phyloP scores from a whole-genome alignment of 768 basidiomycete genomes.

The Leccinellum albellum region DNA sequence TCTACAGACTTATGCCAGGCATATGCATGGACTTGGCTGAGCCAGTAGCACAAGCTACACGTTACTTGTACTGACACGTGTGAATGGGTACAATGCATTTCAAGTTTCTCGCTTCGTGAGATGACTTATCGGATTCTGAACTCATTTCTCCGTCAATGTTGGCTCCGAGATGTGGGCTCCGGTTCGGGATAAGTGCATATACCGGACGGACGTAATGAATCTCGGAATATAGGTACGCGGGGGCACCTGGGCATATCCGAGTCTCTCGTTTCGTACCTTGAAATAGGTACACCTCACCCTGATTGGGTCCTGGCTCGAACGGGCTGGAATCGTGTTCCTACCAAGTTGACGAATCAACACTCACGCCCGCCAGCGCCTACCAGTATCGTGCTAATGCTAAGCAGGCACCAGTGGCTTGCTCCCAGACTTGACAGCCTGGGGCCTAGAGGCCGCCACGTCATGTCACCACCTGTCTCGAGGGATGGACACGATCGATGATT shows the following conservation, averaged over 20 bases:
- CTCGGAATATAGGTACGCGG: background rate
- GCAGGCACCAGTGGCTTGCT: background rate
- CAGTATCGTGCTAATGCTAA: background rate
- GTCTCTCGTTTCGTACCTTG: background rate
- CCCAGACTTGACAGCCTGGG: too few species aligned
- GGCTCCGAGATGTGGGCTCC: too few species aligned
- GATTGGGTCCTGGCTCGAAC: background rate
- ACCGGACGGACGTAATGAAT: background rate
- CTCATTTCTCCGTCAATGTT: too few species aligned
- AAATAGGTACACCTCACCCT: background rate
- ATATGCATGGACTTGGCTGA: background rate
- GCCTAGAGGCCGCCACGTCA: background rate
- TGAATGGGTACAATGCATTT: too few species aligned
- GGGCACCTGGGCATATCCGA: too few species aligned
- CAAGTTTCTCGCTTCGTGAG: too few species aligned
- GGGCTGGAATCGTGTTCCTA: background rate
- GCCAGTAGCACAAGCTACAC: too few species aligned
- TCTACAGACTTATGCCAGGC: background rate
- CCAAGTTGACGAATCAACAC: background rate
- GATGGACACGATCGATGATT: background rate
- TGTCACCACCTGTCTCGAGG: background rate
- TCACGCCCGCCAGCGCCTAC: background rate
- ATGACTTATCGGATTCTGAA: too few species aligned
- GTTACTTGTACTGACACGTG: too few species aligned
- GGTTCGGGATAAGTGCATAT: background rate